Evolutionary conservation across 306 rosid genomes (phyloP).

Genomic region (Vigna radiata): DNA sequence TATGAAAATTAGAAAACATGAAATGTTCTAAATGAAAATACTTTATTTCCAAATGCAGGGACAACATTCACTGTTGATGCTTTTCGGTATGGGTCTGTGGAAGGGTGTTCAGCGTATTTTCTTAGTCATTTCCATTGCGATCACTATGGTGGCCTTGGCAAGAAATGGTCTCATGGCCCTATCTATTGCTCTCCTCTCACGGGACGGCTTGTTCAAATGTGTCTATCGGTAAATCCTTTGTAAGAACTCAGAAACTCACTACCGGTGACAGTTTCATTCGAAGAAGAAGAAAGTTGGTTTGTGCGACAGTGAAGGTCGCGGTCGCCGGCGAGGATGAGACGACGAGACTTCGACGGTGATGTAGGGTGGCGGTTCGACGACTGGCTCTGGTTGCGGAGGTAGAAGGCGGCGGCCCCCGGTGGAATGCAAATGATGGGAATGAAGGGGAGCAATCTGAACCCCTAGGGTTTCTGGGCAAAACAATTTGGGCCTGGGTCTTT

Average conservation of each 20-base stretch:
- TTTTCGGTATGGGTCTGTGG: slow-evolving; percentile 60
- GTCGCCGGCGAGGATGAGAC: no score
- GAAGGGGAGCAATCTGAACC: no score
- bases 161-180: slow-evolving; percentile 68
- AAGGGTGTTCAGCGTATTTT: slow-evolving; percentile 60
- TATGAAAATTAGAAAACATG: background rate
- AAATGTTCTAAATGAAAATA: slow-evolving; percentile 21
- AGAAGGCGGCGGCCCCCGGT: no score
- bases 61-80: slow-evolving; percentile 65
- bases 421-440: no score
- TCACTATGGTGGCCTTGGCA: slow-evolving; percentile 66
- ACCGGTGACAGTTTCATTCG: no score
- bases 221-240: slow-evolving; percentile 60
- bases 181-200: slow-evolving; percentile 63
- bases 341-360: no score
- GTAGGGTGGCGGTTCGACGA: no score
- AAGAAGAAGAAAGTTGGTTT: no score
- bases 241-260: slow-evolving; percentile 45
- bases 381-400: no score
- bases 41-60: slow-evolving; percentile 45
- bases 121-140: slow-evolving; percentile 61
- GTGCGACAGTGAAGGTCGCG: no score
- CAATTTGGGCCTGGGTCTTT: no score
- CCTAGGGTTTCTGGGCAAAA: no score
- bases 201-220: slow-evolving; percentile 54